Base-by-base conservation (phyloP, 208 protist species). In the Acanthamoeba polyphaga region DNA sequence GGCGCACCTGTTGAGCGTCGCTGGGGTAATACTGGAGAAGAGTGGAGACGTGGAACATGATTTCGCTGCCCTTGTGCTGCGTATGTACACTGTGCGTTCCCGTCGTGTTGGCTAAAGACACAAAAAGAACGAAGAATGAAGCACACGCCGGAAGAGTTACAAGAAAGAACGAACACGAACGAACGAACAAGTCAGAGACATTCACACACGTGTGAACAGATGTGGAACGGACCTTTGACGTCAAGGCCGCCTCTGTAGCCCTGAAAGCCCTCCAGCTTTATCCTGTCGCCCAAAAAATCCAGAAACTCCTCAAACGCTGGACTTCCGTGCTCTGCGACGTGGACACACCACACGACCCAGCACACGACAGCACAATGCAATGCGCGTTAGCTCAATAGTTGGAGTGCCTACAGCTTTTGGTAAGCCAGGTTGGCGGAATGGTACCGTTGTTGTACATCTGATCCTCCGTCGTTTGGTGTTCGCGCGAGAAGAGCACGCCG, bases 11-110 rank as follows among this genome's bases (percentile, higher is more conserved):
- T 49, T 96, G 92, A 29, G 68, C 12, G n/a, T 96, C 84, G 24
- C n/a, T 55, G 13, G 78, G 78, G 27, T 80, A 55, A 43, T 94
- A 94, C 72, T 68, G 96, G 27, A 97, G 84, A 58, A 97, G 94
- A 17, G 97, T 97, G 5, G 96, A 92, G 5, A 97, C 96, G 85
- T 97, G 96, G 93, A 97, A 97, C 96, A 93, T 93, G 9, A 93
- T 93, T 80, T 93, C 89, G 89, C 24, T 46, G 58, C 89, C 89
- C n/a, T 58, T 29, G 89, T 82, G 53, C 58, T 93, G 58, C n/a
- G 89, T 93, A 80, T 93, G 46, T 80, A 93, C 89, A 80, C 32
- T 66, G 53, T 93, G 89, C 17, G 89, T 93, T 55, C 89, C 89
- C 38, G 89, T 93, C 89, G 89, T 93, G 89, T 93, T 80, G 49